Evolutionary conservation across 2,329 filamentous ascomycete species (phyloP).

Genomic region (Graphiopsis chlorocephala): DNA sequence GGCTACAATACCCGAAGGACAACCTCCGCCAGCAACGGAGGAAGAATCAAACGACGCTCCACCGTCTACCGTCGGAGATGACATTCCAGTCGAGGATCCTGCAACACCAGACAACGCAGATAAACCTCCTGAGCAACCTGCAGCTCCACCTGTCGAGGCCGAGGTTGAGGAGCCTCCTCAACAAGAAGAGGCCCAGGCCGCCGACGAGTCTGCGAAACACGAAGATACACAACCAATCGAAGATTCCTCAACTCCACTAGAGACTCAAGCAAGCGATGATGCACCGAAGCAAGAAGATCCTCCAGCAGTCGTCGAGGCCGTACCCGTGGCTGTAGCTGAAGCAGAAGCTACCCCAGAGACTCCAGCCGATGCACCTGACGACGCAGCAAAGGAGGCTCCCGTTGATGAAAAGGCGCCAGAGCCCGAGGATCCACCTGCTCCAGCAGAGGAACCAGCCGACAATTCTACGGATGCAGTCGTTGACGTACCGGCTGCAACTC

Average conservation of each 20-base stretch:
- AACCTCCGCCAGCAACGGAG: not conserved
- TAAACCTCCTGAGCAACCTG: not conserved
- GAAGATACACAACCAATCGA: not conserved
- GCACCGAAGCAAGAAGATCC: not conserved
- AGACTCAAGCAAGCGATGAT: not conserved
- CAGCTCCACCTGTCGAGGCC: not conserved
- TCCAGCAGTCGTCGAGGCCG: not conserved
- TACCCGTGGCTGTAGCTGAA: constrained; percentile 8
- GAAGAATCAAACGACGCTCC: not conserved
- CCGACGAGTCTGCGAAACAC: constrained; percentile 1
- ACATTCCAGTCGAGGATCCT: not conserved
- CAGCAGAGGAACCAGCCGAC: not conserved
- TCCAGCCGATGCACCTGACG: not conserved
- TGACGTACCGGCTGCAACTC: not conserved
- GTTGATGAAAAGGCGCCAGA: constrained; percentile 8
- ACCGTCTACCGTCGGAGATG: not conserved
- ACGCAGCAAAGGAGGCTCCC: constrained; percentile 6
- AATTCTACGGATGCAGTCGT: not conserved
- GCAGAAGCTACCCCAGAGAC: constrained; percentile 9
- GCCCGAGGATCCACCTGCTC: not conserved
- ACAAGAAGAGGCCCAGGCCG: not conserved
- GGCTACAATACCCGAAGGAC: not conserved
- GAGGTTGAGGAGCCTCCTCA: not conserved
- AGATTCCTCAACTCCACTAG: not conserved
- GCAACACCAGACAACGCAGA: not conserved